Percentiles rank a stretch among this genome's conserved stretches.
Evolutionary conservation across 1,284 basidiomycete species (phyloP).

Genomic region (Naganishia cerealis): DNA sequence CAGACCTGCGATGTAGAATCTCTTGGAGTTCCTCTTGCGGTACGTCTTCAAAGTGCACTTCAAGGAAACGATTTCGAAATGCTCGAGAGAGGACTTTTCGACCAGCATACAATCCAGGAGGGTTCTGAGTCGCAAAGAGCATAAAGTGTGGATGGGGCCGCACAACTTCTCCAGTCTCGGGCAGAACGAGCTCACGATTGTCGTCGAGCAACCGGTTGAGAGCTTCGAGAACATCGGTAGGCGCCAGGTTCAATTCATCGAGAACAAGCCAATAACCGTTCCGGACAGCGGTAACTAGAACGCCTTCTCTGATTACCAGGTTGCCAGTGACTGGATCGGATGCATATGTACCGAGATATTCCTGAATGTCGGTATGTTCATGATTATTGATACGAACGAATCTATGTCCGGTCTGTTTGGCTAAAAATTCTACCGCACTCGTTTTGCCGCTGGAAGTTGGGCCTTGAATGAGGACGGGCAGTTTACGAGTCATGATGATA

Average conservation of each 20-base stretch:
- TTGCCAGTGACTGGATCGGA: constrained; percentile 90
- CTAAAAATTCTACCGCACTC: constrained; percentile 93
- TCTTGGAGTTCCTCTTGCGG: constrained; percentile 90
- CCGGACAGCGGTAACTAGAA: constrained; percentile 87
- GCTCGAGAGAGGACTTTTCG: constrained; percentile 93
- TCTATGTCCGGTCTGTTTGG: constrained; percentile 85
- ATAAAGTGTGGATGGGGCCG: constrained; percentile 94
- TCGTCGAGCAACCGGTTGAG: constrained; percentile 95
- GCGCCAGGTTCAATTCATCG: constrained; percentile 95
- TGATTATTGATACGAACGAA: constrained; percentile 99
- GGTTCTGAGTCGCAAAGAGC: constrained; percentile 98
- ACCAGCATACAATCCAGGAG: constrained; percentile 94
- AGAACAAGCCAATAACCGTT: constrained; percentile 97
- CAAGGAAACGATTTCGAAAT: constrained; percentile 97
- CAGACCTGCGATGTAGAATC: constrained; percentile 83
- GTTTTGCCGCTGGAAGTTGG: constrained; percentile 98
- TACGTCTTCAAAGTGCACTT: constrained; percentile 97
- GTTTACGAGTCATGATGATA: constrained; percentile 82
- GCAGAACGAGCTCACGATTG: constrained; percentile 92
- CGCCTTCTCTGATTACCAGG: constrained; percentile 88
- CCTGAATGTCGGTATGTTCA: constrained; percentile 98
- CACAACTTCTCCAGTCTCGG: constrained; percentile 94
- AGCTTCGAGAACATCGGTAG: constrained; percentile 96
- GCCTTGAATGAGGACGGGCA: constrained; percentile 95
- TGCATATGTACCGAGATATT: constrained; percentile 95